Evolutionary conservation across 225 moss, liverwort and hornwort species (phyloP).

Genomic region (Sphagnum contortum): DNA sequence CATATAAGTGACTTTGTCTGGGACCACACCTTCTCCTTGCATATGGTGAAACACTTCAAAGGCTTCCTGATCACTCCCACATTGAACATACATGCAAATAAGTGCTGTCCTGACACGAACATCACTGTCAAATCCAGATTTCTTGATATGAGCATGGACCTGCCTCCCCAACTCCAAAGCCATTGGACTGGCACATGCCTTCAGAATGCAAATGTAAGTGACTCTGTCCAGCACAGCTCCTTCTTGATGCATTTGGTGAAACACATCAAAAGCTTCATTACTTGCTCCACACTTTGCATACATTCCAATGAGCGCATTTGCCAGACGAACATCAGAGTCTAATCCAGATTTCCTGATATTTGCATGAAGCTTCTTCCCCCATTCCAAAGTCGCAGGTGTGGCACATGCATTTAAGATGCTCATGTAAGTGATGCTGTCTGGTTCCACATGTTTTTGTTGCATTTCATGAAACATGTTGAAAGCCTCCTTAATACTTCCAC

Average conservation of each 20-base stretch:
- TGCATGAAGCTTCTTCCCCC: neutral
- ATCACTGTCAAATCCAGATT: neutral
- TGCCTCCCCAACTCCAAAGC: constrained; percentile 1
- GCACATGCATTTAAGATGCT: constrained; percentile 3
- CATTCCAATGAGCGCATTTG: neutral
- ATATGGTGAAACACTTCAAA: neutral
- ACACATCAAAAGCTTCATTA: neutral
- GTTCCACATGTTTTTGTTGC: neutral
- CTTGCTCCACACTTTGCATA: constrained; percentile 6
- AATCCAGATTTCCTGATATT: neutral
- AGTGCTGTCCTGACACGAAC: neutral
- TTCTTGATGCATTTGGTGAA: constrained; percentile 1
- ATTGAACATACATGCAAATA: constrained; percentile 1
- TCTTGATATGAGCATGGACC: constrained; percentile 2
- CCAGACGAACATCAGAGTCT: neutral
- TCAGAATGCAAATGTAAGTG: constrained; percentile 1
- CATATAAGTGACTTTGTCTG: constrained; percentile 3
- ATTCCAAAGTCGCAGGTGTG: neutral
- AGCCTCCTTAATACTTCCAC: constrained; percentile 4
- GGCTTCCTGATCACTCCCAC: neutral
- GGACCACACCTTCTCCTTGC: constrained; percentile 4
- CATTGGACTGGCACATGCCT: neutral
- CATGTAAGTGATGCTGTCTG: constrained; percentile 1
- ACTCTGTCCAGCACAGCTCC: neutral
- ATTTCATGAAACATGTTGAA: neutral